Conservation (phyloP, 2,329 filamentous ascomycete species). For the Podosphaera leucotricha region DNA sequence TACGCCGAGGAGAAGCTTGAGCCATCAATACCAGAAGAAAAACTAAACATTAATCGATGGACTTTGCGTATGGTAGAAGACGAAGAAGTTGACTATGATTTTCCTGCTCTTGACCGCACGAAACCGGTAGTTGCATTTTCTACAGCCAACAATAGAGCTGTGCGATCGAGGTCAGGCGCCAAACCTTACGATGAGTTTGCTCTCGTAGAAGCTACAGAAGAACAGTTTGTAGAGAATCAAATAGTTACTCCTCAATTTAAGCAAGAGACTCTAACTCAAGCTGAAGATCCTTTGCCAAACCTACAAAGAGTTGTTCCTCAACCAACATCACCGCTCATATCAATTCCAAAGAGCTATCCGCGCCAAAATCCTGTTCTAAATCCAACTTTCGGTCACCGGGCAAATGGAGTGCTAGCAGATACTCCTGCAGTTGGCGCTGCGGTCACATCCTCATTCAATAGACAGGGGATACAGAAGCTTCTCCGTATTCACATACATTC, state of each 20-base stretch:
- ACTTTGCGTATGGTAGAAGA: slow-evolving; percentile 65
- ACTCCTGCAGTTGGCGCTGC: slow-evolving; percentile 22
- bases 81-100: slow-evolving; percentile 67
- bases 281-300: slow-evolving; percentile 21
- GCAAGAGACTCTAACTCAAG: slow-evolving; percentile 21
- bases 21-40: slow-evolving; percentile 37
- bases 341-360: slow-evolving; percentile 17
- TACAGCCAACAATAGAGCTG: slow-evolving; percentile 51
- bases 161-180: slow-evolving; percentile 37
- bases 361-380: slow-evolving; percentile 35
- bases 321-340: slow-evolving; percentile 8
- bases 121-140: slow-evolving; percentile 58
- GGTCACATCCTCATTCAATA: slow-evolving; percentile 16
- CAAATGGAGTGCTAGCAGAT: slow-evolving; percentile 30
- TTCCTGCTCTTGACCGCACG: slow-evolving; percentile 52
- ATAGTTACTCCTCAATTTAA: slow-evolving; percentile 41
- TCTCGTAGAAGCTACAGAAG: slow-evolving; percentile 45
- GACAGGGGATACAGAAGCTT: slow-evolving; percentile 40
- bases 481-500: slow-evolving; percentile 49
- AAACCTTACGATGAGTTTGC: slow-evolving; percentile 69
- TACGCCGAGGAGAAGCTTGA: slow-evolving; percentile 57
- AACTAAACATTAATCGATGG: slow-evolving; percentile 62
- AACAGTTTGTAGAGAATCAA: slow-evolving; percentile 47
- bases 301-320: slow-evolving; percentile 16
- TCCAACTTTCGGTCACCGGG: slow-evolving; percentile 28